Percentiles rank a stretch among this genome's conserved stretches.
phyloP scores from a whole-genome alignment of 768 basidiomycete species.

The Botryobasidium botryosum region DNA sequence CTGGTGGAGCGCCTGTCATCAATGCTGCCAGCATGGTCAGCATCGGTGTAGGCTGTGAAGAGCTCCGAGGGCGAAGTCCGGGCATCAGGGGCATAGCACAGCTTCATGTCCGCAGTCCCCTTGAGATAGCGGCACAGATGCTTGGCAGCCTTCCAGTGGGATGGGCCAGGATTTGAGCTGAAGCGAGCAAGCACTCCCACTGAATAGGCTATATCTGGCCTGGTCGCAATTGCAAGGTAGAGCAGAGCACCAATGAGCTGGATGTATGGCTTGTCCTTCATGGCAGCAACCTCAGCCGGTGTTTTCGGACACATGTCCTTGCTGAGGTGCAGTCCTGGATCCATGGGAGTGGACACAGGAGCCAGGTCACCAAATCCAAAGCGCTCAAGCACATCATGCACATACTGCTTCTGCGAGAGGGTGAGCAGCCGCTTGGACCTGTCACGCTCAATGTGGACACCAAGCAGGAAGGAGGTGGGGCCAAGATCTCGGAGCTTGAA shows the following conservation, averaged over 20 bases:
- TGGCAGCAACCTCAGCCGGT: constrained; percentile 9
- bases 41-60: constrained; percentile 14
- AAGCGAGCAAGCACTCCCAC: constrained; percentile 6
- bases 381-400: constrained; percentile 8
- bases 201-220: constrained; percentile 8
- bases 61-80: background rate
- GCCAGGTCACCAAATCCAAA: constrained; percentile 1
- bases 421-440: background rate
- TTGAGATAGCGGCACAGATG: constrained; percentile 1
- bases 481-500: constrained; percentile 16
- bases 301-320: constrained; percentile 18
- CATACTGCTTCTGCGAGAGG: constrained; percentile 13
- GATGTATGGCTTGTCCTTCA: constrained; percentile 10
- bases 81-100: background rate
- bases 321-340: constrained; percentile 13
- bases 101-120: constrained; percentile 4
- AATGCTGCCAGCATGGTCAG: constrained; percentile 16
- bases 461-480: constrained; percentile 10
- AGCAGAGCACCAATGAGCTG: background rate
- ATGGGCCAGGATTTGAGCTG: constrained; percentile 4
- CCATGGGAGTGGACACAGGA: constrained; percentile 11
- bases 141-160: constrained; percentile 8
- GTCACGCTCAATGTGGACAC: constrained; percentile 13
- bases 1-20: constrained; percentile 15
- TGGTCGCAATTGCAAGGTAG: constrained; percentile 1